Evolutionary conservation across 2,329 filamentous ascomycete genomes (phyloP), one percentile per base, ranked within the genome.

Genomic region (Pseudogymnoascus sp.): DNA sequence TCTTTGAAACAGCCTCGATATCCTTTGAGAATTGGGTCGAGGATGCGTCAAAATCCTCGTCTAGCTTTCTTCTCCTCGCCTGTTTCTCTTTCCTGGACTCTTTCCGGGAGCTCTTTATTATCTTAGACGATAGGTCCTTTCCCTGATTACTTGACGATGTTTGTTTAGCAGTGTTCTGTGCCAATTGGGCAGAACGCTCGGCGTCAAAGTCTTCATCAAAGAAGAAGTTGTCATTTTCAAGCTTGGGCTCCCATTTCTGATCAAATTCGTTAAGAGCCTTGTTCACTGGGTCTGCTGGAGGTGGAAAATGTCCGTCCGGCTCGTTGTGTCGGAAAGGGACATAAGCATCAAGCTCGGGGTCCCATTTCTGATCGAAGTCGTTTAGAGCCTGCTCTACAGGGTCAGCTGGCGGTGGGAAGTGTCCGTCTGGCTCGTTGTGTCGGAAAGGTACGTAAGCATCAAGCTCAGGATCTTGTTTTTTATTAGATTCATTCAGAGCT

Each of bases 371-470:
- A 10, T 60, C 59, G 38, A 60, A 50, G 15, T 35, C 37, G 21
- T 33, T 35, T 13, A 62, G 23, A 35, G 35, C 60, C 17, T 53
- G 74, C 62, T 74, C 75, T 4, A 71, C 70, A 1, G 71, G 73
- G 60, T 70, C 67, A 19, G 71, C 65, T 10, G 70, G 26, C 13
- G 63, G 61, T 31, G 60, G 21, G 10, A 38, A 67, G 35, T 76
- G 74, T 38, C 78, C 79, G 65, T 81, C 74, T 1, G 73, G 73
- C 63, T 77, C 75, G n/a, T 76, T 69, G 33, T 68, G 62, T 10
- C 63, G 63, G 35, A 69, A 64, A 2, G 69, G 64, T 35, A 65
- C 64, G 66, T 74, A 79, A 61, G 72, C 72, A 66, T 50, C 29
- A 11, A 62, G 35, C 13, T 11, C 53, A 6, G 60, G 60, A 15